Percentiles rank a stretch among this genome's conserved stretches.
Conservation (phyloP, 495 filamentous ascomycete species). For the Daldinia loculata region DNA sequence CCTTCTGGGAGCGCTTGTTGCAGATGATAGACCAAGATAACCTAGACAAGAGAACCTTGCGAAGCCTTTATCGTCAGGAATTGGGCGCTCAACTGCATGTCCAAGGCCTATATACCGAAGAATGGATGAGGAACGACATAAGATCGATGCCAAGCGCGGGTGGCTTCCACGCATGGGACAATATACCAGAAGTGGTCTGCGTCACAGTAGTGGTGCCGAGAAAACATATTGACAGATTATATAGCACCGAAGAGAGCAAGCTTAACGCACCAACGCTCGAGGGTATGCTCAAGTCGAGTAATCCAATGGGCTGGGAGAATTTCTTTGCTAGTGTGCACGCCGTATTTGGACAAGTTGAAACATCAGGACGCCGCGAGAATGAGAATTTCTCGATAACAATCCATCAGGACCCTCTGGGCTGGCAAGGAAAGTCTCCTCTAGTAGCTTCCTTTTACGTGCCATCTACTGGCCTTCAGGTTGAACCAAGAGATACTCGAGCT, state of each 20-base stretch:
- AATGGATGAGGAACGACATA: conserved; percentile 16
- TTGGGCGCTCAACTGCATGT: conserved; percentile 42
- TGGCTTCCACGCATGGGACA: conserved; percentile 40
- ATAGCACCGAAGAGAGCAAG: conserved; percentile 19
- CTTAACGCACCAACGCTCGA: conserved; percentile 39
- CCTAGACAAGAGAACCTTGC: not conserved
- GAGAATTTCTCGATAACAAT: conserved; percentile 44
- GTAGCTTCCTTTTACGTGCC: conserved; percentile 54
- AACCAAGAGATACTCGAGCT: conserved; percentile 37
- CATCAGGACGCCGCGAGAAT: conserved; percentile 32
- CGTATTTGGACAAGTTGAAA: conserved; percentile 47
- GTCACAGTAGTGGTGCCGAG: conserved; percentile 50
- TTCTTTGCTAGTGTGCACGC: conserved; percentile 46
- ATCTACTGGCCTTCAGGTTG: conserved; percentile 38
- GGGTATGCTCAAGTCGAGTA: conserved; percentile 33
- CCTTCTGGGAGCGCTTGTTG: conserved; percentile 22
- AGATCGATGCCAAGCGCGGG: conserved; percentile 19
- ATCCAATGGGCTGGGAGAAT: conserved; percentile 33
- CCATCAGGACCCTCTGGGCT: conserved; percentile 42
- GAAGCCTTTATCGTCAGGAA: conserved; percentile 32
- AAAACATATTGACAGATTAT: conserved; percentile 30
- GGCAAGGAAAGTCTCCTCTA: conserved; percentile 49
- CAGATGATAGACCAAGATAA: conserved; percentile 22
- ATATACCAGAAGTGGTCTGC: conserved; percentile 50
- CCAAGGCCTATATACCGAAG: conserved; percentile 41